A percentile compares a stretch with the other conserved stretches of the same genome.
These are phyloP conservation scores for Kwoniella mangroviensis DNA, from an alignment of 768 basidiomycete genomes.

Conservation along the genomic window DNA sequence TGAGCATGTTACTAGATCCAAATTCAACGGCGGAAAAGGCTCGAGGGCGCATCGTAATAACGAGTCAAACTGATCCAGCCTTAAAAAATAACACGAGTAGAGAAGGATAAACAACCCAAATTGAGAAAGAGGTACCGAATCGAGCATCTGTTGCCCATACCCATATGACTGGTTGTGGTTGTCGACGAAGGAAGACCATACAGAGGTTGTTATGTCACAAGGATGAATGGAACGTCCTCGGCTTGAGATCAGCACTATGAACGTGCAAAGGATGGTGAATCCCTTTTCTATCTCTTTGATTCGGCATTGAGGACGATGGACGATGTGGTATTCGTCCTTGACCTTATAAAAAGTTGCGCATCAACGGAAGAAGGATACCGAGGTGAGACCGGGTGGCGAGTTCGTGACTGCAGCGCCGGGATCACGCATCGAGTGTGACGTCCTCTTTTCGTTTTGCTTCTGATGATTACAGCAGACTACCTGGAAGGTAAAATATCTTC, in stretches of 20 bases:
- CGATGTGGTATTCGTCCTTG: background rate
- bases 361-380: background rate
- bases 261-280: background rate
- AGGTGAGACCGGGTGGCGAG: slow-evolving; percentile 13
- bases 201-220: background rate
- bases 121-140: background rate
- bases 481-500: background rate
- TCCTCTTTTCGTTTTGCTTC: background rate
- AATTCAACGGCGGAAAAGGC: slow-evolving; percentile 20
- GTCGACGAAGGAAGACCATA: background rate
- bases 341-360: background rate
- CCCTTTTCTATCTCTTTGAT: background rate
- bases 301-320: background rate
- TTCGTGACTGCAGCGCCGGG: slow-evolving; percentile 19
- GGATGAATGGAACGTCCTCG: background rate
- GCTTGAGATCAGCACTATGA: background rate
- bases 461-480: background rate
- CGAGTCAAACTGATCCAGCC: background rate
- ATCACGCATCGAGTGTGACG: background rate
- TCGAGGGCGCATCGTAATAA: slow-evolving; percentile 23
- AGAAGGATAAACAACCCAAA: background rate
- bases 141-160: background rate
- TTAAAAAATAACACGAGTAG: background rate
- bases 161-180: background rate
- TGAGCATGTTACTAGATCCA: slow-evolving; percentile 18